phyloP scores from a whole-genome alignment of 2,329 filamentous ascomycete species.

The Neobulgaria alba region DNA sequence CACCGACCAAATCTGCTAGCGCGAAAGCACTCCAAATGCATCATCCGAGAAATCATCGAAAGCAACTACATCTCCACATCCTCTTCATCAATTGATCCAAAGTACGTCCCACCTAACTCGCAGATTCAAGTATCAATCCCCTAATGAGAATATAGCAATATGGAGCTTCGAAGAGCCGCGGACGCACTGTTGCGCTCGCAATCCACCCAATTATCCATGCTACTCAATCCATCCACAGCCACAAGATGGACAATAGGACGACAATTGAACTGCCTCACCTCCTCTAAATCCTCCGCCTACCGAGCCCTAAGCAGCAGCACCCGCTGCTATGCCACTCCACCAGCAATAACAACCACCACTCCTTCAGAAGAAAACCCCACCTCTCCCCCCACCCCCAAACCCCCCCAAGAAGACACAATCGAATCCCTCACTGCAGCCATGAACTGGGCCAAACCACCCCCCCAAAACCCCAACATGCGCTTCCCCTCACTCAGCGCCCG shows the following conservation, averaged over 20 bases:
- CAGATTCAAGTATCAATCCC: slow-evolving; percentile 4
- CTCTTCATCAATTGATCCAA: slow-evolving; percentile 6
- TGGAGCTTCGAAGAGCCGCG: slow-evolving; percentile 29
- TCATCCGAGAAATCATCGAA: slow-evolving; percentile 6
- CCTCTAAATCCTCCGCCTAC: too few relatives aligned
- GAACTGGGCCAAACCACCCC: not conserved
- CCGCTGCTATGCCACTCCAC: not conserved
- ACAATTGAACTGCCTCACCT: slow-evolving; percentile 12
- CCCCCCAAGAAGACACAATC: not conserved
- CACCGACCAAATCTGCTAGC: slow-evolving; percentile 10
- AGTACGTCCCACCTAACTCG: slow-evolving; percentile 13
- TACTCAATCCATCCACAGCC: slow-evolving; percentile 22
- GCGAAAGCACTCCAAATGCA: slow-evolving; percentile 3
- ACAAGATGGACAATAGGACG: slow-evolving; percentile 8
- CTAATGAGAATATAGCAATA: slow-evolving; percentile 16
- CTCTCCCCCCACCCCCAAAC: not conserved
- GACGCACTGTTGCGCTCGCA: slow-evolving; percentile 26
- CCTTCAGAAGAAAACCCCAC: not conserved
- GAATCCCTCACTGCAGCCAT: not conserved
- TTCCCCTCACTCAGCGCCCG: not conserved
- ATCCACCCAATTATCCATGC: slow-evolving; percentile 18
- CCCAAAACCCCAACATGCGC: not conserved
- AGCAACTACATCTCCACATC: slow-evolving; percentile 15
- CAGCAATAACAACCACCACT: not conserved
- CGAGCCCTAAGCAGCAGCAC: too few relatives aligned